Conservation (phyloP, 2,329 filamentous ascomycete genomes). For the Onygenales sp. region DNA sequence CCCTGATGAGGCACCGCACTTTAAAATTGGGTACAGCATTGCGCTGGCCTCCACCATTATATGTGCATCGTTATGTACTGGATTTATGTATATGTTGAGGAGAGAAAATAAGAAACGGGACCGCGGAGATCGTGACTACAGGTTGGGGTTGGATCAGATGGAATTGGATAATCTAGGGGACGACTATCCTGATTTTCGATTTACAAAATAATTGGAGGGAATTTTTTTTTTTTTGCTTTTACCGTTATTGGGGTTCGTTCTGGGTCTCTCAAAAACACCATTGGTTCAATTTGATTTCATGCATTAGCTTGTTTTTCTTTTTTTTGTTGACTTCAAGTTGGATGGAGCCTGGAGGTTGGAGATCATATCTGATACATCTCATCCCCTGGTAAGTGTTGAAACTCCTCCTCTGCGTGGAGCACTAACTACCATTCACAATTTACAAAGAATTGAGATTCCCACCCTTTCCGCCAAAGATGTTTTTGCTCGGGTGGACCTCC, state of each 20-base stretch:
- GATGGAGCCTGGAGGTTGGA: no score
- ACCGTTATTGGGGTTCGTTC: not conserved
- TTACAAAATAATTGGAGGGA: slow-evolving; percentile 19
- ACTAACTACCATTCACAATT: no score
- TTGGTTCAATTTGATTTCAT: not conserved
- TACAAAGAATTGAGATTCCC: no score
- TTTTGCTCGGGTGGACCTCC: no score
- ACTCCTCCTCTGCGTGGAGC: no score
- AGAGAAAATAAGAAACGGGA: slow-evolving; percentile 28
- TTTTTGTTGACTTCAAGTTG: no score
- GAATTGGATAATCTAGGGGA: slow-evolving; percentile 31
- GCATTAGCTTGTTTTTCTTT: not conserved
- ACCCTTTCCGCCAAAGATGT: no score
- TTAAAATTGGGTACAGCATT: slow-evolving; percentile 34
- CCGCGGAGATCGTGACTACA: slow-evolving; percentile 26
- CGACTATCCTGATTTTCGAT: slow-evolving; percentile 30
- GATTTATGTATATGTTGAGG: slow-evolving; percentile 22
- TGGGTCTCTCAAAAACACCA: not conserved
- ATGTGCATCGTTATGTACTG: slow-evolving; percentile 19
- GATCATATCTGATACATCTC: no score
- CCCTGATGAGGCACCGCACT: slow-evolving; percentile 18
- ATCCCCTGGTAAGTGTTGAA: no score
- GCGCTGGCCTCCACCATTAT: slow-evolving; percentile 25
- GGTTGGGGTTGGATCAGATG: slow-evolving; percentile 22
- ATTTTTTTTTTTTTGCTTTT: not conserved